Percentiles rank a stretch among this genome's conserved stretches.
phyloP scores from a whole-genome alignment of 1,284 basidiomycete species.

The Tilletia caries region DNA sequence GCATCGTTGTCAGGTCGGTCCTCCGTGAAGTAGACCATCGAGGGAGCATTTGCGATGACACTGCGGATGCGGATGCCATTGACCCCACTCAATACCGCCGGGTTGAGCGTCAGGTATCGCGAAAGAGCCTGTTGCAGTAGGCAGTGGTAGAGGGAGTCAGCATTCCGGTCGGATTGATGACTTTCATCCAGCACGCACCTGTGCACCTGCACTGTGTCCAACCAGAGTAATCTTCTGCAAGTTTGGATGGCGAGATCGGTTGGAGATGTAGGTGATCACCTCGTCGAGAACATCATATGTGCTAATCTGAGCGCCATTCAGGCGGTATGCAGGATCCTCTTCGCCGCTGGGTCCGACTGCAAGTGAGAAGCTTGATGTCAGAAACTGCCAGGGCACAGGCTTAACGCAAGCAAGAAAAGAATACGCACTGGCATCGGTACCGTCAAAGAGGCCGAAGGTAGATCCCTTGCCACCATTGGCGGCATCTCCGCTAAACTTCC shows the following conservation, averaged over 20 bases:
- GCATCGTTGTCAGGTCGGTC: constrained; percentile 1
- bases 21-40: constrained; percentile 3
- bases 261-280: neutral
- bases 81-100: neutral
- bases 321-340: neutral
- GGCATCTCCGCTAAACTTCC: constrained; percentile 1
- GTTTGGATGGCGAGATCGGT: neutral
- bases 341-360: neutral
- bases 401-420: neutral
- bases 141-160: neutral
- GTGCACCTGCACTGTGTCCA: constrained; percentile 8
- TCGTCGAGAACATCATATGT: neutral
- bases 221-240: neutral
- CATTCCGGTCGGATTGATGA: neutral
- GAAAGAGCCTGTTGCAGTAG: neutral
- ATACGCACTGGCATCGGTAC: neutral
- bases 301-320: neutral
- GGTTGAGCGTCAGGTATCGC: constrained; percentile 2
- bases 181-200: neutral
- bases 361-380: neutral
- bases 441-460: constrained; percentile 1
- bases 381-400: neutral
- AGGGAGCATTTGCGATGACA: constrained; percentile 5
- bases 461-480: neutral
- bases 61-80: neutral